Evolutionary conservation across 768 basidiomycete species (phyloP).

Genomic region (Mycena galopus): DNA sequence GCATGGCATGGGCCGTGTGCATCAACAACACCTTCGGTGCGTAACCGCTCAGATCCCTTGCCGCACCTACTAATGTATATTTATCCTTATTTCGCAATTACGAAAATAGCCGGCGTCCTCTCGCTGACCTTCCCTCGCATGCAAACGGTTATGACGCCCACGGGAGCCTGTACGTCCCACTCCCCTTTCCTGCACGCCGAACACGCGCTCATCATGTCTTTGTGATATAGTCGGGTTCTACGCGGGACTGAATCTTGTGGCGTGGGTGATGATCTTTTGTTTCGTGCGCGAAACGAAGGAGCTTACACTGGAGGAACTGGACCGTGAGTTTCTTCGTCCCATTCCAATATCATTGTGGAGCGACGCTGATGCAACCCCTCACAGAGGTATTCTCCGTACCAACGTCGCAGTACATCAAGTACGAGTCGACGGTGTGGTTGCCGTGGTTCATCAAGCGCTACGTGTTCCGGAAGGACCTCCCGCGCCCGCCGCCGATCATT

Average conservation of each 20-base stretch:
- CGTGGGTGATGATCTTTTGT: slow-evolving; percentile 63
- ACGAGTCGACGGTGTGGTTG: slow-evolving; percentile 39
- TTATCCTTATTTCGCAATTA: too few species aligned
- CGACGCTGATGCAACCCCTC: not conserved
- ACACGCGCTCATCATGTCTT: not conserved
- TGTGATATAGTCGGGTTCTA: slow-evolving; percentile 51
- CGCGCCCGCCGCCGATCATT: slow-evolving; percentile 22
- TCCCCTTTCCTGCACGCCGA: not conserved
- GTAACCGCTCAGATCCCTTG: not conserved
- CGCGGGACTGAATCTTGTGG: slow-evolving; percentile 62
- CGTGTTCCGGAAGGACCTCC: slow-evolving; percentile 30
- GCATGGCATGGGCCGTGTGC: slow-evolving; percentile 47
- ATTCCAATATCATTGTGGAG: not conserved
- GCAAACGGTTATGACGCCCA: slow-evolving; percentile 44
- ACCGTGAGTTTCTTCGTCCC: slow-evolving; percentile 20
- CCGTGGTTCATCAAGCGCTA: slow-evolving; percentile 42
- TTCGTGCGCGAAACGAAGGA: slow-evolving; percentile 70
- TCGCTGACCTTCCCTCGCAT: slow-evolving; percentile 41
- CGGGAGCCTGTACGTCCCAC: slow-evolving; percentile 17
- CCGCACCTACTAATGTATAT: too few species aligned
- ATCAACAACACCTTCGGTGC: slow-evolving; percentile 29
- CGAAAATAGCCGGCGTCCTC: slow-evolving; percentile 44
- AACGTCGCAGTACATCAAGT: slow-evolving; percentile 37
- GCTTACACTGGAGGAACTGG: slow-evolving; percentile 36
- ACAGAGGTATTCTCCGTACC: slow-evolving; percentile 39